Percentiles rank a stretch among this genome's conserved stretches.
Conservation (phyloP, 2,329 filamentous ascomycete genomes). For the Dothistroma pini region DNA sequence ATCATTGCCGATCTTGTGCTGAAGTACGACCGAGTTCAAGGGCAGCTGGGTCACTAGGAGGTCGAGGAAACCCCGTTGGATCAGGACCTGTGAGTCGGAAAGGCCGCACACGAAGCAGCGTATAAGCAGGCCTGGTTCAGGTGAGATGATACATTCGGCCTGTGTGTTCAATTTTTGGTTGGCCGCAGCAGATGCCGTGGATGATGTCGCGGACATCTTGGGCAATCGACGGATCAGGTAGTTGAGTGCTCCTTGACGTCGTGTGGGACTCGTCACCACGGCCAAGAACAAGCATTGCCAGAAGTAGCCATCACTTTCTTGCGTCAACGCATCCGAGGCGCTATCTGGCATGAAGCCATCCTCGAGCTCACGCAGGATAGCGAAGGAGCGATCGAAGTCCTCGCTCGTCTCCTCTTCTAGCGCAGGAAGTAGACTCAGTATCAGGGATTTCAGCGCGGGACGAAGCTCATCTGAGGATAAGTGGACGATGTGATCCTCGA, state of each 20-base stretch:
- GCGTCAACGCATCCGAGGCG: constrained; percentile 56
- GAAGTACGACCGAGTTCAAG: constrained; percentile 75
- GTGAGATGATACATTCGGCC: constrained; percentile 67
- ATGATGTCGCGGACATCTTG: constrained; percentile 51
- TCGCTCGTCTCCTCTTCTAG: constrained; percentile 96
- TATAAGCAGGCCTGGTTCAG: constrained; percentile 85
- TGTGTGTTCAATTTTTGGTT: constrained; percentile 10
- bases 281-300: constrained; percentile 98
- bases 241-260: constrained; percentile 80
- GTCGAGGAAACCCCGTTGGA: constrained; percentile 92
- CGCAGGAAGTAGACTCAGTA: constrained; percentile 84
- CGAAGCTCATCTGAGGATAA: constrained; percentile 69
- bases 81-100: constrained; percentile 79
- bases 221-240: constrained; percentile 80
- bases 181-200: constrained; percentile 2
- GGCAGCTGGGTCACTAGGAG: constrained; percentile 87
- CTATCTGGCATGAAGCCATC: constrained; percentile 56
- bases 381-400: constrained; percentile 86
- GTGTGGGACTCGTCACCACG: constrained; percentile 80
- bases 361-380: constrained; percentile 74
- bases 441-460: constrained; percentile 84
- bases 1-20: constrained; percentile 59
- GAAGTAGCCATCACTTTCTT: constrained; percentile 67
- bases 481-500: constrained; percentile 75
- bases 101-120: constrained; percentile 90